phyloP scores from a whole-genome alignment of 768 basidiomycete genomes.

The Xanthoconium stramineum region DNA sequence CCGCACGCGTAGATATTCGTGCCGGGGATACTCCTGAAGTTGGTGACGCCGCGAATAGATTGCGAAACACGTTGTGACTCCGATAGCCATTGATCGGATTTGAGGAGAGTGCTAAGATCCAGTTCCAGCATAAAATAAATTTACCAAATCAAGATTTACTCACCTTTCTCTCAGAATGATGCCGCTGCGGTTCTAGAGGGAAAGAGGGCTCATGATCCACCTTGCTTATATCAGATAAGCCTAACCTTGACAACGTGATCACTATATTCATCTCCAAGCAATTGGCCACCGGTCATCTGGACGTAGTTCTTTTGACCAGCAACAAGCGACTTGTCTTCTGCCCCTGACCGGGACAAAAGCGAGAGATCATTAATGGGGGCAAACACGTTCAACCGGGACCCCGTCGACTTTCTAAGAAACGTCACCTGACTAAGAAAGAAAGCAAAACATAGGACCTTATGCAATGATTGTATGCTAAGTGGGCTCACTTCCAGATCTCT shows the following conservation, averaged over 20 bases:
- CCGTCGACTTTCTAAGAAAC: slow-evolving; percentile 77
- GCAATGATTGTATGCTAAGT: not conserved
- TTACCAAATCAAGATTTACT: slow-evolving; percentile 22
- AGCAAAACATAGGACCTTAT: not conserved
- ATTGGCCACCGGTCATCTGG: slow-evolving; percentile 74
- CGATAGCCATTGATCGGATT: slow-evolving; percentile 89
- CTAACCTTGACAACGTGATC: slow-evolving; percentile 86
- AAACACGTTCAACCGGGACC: slow-evolving; percentile 85
- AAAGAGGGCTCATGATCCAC: not conserved
- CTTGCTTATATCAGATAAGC: not conserved
- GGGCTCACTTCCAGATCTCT: slow-evolving; percentile 88
- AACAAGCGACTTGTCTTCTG: slow-evolving; percentile 52
- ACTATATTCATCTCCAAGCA: slow-evolving; percentile 94
- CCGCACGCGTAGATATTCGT: slow-evolving; percentile 89
- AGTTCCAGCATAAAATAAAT: not conserved
- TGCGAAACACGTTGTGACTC: slow-evolving; percentile 64
- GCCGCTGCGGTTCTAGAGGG: slow-evolving; percentile 80
- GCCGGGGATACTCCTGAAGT: slow-evolving; percentile 81
- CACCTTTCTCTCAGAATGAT: slow-evolving; percentile 91
- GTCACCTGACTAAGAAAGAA: slow-evolving; percentile 64
- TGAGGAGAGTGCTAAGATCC: slow-evolving; percentile 66
- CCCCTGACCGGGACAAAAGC: slow-evolving; percentile 66
- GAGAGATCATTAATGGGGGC: slow-evolving; percentile 88
- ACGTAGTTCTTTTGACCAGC: slow-evolving; percentile 73
- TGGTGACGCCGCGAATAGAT: slow-evolving; percentile 88